Conservation (phyloP, 306 rosid genomes). For the Neltuma alba region DNA sequence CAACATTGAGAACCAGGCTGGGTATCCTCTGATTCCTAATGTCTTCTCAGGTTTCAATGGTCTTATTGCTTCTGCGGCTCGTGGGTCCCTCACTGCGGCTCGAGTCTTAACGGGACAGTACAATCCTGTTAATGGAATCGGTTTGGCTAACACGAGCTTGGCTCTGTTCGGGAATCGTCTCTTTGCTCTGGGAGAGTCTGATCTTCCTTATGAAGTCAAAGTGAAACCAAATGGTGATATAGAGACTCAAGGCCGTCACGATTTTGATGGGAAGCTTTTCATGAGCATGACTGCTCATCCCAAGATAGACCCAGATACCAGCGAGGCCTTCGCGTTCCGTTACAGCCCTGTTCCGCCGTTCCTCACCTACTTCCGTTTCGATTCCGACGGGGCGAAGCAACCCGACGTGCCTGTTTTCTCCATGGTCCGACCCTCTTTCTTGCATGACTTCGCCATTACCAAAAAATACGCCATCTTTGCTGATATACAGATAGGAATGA, state of each 20-base stretch:
- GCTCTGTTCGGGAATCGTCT: constrained; percentile 64
- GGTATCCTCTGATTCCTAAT: constrained; percentile 66
- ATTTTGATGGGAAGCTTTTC: constrained; percentile 66
- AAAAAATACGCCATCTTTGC: constrained; percentile 68
- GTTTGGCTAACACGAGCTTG: constrained; percentile 80
- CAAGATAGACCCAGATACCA: constrained; percentile 62
- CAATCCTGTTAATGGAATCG: constrained; percentile 75
- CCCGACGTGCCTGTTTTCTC: constrained; percentile 80
- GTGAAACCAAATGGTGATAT: constrained; percentile 57
- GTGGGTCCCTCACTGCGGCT: constrained; percentile 65
- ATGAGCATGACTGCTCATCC: constrained; percentile 92
- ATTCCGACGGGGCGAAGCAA: constrained; percentile 50
- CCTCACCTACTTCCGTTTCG: constrained; percentile 72
- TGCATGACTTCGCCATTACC: constrained; percentile 88
- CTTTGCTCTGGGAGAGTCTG: constrained; percentile 81
- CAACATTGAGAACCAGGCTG: constrained; percentile 66
- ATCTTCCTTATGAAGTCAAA: constrained; percentile 63
- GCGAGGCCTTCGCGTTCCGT: constrained; percentile 82
- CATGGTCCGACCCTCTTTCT: constrained; percentile 61
- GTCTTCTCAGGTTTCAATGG: constrained; percentile 75
- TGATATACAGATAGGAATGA: constrained; percentile 81
- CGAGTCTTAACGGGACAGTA: constrained; percentile 62
- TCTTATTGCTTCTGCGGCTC: constrained; percentile 69
- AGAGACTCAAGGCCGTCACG: constrained; percentile 60
- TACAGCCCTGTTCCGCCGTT: constrained; percentile 81